Base-by-base conservation (phyloP, 1,139 yeast genomes). In the Zygoascus hellenicus region DNA sequence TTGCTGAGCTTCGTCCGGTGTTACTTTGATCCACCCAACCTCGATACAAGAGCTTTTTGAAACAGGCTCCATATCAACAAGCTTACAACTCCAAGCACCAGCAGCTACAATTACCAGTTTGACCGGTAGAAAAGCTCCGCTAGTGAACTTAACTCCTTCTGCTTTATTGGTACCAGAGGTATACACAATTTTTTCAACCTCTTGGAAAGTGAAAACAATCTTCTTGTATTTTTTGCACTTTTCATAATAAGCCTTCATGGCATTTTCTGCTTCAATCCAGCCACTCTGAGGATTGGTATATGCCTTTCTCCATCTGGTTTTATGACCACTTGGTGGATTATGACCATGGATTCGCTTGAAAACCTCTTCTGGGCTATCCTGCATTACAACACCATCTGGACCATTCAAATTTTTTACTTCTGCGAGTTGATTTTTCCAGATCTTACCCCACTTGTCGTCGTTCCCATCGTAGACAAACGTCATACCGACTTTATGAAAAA, bases 51-150 rank as follows among this genome's bases (percentile, higher is more conserved):
- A 38, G 4, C 47, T 41, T 22, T 37, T 42, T 11, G 42, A 43
- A 11, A 42, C 32, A 7, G 38, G 47, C 9, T 22, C 46, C 32
- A 46, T 15, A 15, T 46, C 37, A 22, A 46, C 47, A 10, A 46
- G 39, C 31, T 43, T 46, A 31, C 47, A 43, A 14, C 47, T 42
- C 49, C 49, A 46, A 13, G 49, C 49, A 9, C 49, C 49, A 9
- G 49, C 43, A 3, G 49, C 49, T 11, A 46, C 42, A 10, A 46
- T 42, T 3, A 46, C 45, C 10, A 42, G 33, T 16, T 43, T 34
- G n/a, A 37, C 35, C 1, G 32, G 15, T 7, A 46, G 14, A 28
- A 30, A 29, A 6, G 35, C 19, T 3, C 47, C 43, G 17, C 43
- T 38, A 11, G 26, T 39, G 14, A 46, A 22, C 11, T 38, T 26